These are phyloP conservation scores for Mycena amicta DNA, from an alignment of 768 basidiomycete species.

Conservation along the genomic window DNA sequence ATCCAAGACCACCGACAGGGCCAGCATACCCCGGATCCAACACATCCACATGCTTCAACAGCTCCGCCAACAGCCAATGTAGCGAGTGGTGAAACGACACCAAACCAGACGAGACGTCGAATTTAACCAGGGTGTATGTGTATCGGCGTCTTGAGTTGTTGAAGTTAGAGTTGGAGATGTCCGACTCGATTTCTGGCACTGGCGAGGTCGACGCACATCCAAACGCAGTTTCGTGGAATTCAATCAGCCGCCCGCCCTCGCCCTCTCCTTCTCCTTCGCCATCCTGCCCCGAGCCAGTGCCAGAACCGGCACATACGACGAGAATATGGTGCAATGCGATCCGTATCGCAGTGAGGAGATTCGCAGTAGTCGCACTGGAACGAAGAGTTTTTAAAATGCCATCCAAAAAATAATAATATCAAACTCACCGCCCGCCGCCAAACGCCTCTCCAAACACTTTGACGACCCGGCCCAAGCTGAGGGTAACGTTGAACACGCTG, in stretches of 20 bases:
- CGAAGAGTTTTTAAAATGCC: neutral
- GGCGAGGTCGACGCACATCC: constrained; percentile 40
- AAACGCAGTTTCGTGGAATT: constrained; percentile 69
- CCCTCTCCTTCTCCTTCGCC: constrained; percentile 70
- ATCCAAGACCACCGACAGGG: constrained; percentile 32
- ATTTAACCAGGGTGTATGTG: constrained; percentile 68
- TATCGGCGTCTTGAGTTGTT: constrained; percentile 31
- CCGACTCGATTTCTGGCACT: neutral
- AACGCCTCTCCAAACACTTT: constrained; percentile 89
- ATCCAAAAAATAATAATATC: neutral
- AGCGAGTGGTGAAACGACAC: constrained; percentile 93
- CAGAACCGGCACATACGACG: constrained; percentile 66
- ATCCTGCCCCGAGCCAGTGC: constrained; percentile 66
- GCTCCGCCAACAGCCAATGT: constrained; percentile 87
- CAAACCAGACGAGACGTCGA: constrained; percentile 79
- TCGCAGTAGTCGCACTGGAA: constrained; percentile 44
- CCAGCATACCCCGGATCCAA: constrained; percentile 49
- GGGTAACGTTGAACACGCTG: constrained; percentile 92
- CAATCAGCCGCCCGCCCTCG: constrained; percentile 61
- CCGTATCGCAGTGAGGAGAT: constrained; percentile 67
- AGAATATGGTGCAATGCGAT: constrained; percentile 74
- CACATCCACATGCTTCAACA: constrained; percentile 80
- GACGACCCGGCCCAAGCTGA: constrained; percentile 86
- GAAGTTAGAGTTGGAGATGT: too few relatives aligned
- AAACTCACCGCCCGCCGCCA: constrained; percentile 30